A percentile compares a stretch with the other conserved stretches of the same genome.
Evolutionary conservation across 2,329 filamentous ascomycete species (phyloP).

Genomic region (Fusarium tanahbumbuense): DNA sequence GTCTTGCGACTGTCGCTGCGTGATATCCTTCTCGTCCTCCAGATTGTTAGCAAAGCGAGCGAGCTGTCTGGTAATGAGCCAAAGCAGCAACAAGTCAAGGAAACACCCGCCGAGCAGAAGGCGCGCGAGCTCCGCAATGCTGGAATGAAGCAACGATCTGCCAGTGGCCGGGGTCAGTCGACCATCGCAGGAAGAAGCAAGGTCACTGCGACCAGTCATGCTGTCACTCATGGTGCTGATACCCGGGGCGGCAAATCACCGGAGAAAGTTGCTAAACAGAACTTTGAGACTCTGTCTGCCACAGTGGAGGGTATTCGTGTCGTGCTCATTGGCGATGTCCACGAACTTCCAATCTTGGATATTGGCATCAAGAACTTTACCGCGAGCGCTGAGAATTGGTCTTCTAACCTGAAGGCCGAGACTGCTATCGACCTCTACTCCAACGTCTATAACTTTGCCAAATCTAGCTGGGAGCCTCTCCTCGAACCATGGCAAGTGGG

Average conservation of each 20-base stretch:
- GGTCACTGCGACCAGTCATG: conserved; percentile 54
- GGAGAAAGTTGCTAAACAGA: conserved; percentile 24
- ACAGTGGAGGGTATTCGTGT: conserved; percentile 89
- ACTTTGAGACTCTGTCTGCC: conserved; percentile 83
- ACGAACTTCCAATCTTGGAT: conserved; percentile 95
- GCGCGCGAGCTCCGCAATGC: conserved; percentile 64
- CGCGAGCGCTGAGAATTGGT: conserved; percentile 90
- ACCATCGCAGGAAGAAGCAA: conserved; percentile 57
- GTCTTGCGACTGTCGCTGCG: conserved; percentile 90
- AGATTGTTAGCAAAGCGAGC: conserved; percentile 90
- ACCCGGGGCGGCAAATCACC: conserved; percentile 35
- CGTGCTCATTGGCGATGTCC: conserved; percentile 93
- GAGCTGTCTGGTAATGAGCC: conserved; percentile 80
- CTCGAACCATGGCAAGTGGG: conserved; percentile 98
- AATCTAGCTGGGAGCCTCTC: conserved; percentile 96
- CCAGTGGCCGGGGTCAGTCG: conserved; percentile 67
- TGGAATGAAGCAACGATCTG: conserved; percentile 65
- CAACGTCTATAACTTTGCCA: conserved; percentile 99
- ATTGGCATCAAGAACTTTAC: conserved; percentile 92
- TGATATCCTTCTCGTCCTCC: conserved; percentile 92
- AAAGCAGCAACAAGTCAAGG: conserved; percentile 52
- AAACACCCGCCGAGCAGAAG: conserved; percentile 63
- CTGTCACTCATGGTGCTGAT: conserved; percentile 37
- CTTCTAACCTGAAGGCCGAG: conserved; percentile 85
- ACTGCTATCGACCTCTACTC: conserved; percentile 93